Evolutionary conservation across 2,329 filamentous ascomycete genomes (phyloP), one percentile per base, ranked within the genome.

Genomic region (Scytalidium lignicola): DNA sequence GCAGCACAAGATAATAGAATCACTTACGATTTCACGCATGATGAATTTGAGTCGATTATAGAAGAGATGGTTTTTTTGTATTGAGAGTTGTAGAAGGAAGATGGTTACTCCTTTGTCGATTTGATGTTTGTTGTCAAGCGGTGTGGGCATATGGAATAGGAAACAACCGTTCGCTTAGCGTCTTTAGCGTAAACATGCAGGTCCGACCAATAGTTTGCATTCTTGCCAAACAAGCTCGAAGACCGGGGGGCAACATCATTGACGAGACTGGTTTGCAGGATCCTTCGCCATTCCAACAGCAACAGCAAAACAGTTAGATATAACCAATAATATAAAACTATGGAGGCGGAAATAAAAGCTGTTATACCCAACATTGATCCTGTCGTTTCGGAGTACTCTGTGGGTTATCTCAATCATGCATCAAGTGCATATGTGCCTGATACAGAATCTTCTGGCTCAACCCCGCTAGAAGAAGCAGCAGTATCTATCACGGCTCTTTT

Each of bases 401-500:
- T 90, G 57, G 93, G 93, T 50, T 99, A 97, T 67, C 78, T 99
- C 60, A 90, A 84, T 63, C 92, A 99, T 76, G 93, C 93, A 44
- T 93, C 91, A 43, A 91, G 85, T 57, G 77, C 87, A 46, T 95
- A 88, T 76, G 76, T 83, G 52, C 81, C 84, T 46, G 90, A 95
- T 55, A 76, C 79, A 46, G 90, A 95, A 55, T 65, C 80, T 37
- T 75, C 80, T 55, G 83, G 74, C n/a, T 72, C 78, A 49, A 89
- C 88, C 3, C 91, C 91, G 10, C 74, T 99, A 51, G 79, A 82
- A 53, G 91, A 97, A 67, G 93, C 93, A 44, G 90, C 90, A 43
- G 76, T 82, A 32, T 79, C 87, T 50, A 85, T 99, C 57, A 90
- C 88, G n/a, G 87, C 92, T 60, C 78, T 99, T 54, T 80, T 99